Conservation (phyloP, 805 yeast species). For the Vanderwaltozyma yarrowii region DNA sequence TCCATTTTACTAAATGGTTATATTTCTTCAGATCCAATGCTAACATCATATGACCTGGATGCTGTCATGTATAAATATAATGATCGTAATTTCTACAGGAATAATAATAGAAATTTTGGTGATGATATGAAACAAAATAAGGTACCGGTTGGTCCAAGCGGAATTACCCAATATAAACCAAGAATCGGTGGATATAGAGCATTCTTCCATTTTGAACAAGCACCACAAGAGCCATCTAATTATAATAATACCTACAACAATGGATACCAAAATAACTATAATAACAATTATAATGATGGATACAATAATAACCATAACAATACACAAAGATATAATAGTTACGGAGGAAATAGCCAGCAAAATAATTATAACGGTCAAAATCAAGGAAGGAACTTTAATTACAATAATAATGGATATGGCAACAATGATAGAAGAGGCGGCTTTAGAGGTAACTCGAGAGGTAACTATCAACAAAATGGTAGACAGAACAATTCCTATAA, state of each 20-base stretch:
- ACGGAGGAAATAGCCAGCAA: constrained; percentile 10
- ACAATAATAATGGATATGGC: constrained; percentile 5
- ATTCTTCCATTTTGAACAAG: constrained; percentile 30
- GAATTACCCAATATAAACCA: constrained; percentile 35
- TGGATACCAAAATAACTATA: constrained; percentile 7
- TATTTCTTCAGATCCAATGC: constrained; percentile 47
- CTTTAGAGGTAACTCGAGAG: background rate
- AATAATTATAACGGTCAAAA: background rate
- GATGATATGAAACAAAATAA: constrained; percentile 32
- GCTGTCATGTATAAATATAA: constrained; percentile 41
- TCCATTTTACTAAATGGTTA: constrained; percentile 79
- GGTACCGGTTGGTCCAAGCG: constrained; percentile 39
- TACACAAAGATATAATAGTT: constrained; percentile 5
- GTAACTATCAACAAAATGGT: constrained; percentile 5
- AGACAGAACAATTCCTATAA: constrained; percentile 5
- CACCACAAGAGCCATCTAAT: constrained; percentile 13
- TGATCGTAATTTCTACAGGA: constrained; percentile 16
- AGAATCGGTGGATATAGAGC: constrained; percentile 44
- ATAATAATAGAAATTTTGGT: constrained; percentile 24
- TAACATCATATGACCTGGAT: constrained; percentile 63
- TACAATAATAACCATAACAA: constrained; percentile 7
- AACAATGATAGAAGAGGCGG: background rate
- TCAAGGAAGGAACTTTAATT: background rate
- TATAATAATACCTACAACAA: constrained; percentile 4
- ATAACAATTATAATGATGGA: constrained; percentile 9